Evolutionary conservation across 2,329 filamentous ascomycete species (phyloP).

Genomic region (Fonsecaea erecta): DNA sequence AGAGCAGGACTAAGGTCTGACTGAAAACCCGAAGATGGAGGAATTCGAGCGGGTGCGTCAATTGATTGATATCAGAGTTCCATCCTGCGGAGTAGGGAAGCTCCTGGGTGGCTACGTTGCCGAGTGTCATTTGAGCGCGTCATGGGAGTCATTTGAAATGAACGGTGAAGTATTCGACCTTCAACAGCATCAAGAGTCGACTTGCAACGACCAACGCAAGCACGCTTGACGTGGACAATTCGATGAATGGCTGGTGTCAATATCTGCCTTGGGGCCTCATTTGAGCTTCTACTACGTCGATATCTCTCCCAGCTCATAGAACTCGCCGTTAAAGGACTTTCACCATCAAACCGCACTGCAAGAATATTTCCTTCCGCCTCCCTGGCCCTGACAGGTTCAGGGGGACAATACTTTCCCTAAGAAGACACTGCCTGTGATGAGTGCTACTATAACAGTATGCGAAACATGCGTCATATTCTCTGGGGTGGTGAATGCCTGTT

Average conservation of each 20-base stretch:
- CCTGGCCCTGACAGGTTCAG: not conserved
- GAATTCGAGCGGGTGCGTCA: not conserved
- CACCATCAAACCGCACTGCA: not conserved
- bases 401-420: not conserved
- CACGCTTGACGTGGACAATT: no score
- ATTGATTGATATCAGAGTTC: conserved; percentile 8
- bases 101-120: not conserved
- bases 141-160: not conserved
- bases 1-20: not conserved
- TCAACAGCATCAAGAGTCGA: not conserved
- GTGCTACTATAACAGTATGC: not conserved
- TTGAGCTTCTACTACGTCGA: not conserved
- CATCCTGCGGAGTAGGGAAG: conserved; percentile 2
- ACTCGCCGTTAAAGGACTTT: not conserved
- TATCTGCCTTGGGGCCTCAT: no score
- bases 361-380: not conserved
- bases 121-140: not conserved
- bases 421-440: not conserved
- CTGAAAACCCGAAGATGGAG: not conserved
- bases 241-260: no score
- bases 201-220: not conserved
- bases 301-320: not conserved
- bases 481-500: not conserved
- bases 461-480: not conserved
- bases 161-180: conserved; percentile 28